These are phyloP conservation scores for Leccinum ochraceum DNA, from an alignment of 768 basidiomycete species.

Conservation along the genomic window DNA sequence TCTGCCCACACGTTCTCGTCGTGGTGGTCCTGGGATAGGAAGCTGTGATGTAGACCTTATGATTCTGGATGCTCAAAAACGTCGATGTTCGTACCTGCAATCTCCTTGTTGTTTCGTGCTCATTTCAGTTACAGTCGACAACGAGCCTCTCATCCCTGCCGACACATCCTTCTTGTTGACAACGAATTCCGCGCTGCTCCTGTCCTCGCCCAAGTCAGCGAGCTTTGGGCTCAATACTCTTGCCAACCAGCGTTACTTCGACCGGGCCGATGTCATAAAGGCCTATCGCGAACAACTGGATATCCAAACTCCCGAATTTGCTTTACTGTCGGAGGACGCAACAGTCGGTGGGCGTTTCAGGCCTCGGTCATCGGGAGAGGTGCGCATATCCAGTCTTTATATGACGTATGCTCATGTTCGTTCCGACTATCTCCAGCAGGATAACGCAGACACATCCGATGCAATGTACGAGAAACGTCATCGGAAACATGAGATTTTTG, in stretches of 20 bases:
- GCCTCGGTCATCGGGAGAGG: slow-evolving; percentile 68
- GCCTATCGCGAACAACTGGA: slow-evolving; percentile 66
- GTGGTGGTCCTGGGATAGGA: slow-evolving; percentile 81
- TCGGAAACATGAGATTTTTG: slow-evolving; percentile 82
- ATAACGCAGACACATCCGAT: slow-evolving; percentile 71
- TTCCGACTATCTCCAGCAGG: slow-evolving; percentile 36
- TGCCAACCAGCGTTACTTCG: slow-evolving; percentile 74
- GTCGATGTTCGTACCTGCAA: slow-evolving; percentile 58
- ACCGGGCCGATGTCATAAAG: slow-evolving; percentile 72
- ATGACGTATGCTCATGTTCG: slow-evolving; percentile 11
- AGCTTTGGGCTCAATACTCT: slow-evolving; percentile 52
- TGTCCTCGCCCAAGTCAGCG: slow-evolving; percentile 40
- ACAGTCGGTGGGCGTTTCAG: slow-evolving; percentile 69
- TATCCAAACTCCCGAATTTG: slow-evolving; percentile 81
- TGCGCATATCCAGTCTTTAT: slow-evolving; percentile 40
- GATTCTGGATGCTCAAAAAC: slow-evolving; percentile 80
- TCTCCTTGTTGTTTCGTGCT: slow-evolving; percentile 18
- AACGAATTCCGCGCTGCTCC: slow-evolving; percentile 59
- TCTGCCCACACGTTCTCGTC: slow-evolving; percentile 75
- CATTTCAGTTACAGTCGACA: slow-evolving; percentile 53
- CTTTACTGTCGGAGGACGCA: slow-evolving; percentile 46
- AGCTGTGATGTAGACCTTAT: slow-evolving; percentile 77
- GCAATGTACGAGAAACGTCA: slow-evolving; percentile 80
- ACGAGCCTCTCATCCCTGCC: slow-evolving; percentile 68
- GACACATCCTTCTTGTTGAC: slow-evolving; percentile 70